A percentile compares a stretch with the other conserved stretches of the same genome.
Conservation (phyloP, 306 rosid species). For the Notholithocarpus densiflorus region DNA sequence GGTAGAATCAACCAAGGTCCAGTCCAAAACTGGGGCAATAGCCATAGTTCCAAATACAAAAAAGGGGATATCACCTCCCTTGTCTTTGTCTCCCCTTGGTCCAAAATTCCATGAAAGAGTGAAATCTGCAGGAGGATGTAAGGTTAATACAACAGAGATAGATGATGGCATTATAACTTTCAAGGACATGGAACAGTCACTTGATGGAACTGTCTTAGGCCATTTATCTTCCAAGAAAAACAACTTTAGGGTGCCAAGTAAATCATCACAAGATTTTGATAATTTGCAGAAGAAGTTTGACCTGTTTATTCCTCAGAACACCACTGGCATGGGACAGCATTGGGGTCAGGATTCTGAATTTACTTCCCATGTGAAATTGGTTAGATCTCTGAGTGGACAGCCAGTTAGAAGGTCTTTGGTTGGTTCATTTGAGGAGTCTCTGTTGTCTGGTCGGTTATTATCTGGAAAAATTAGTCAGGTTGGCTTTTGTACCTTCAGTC, state of each 20-base stretch:
- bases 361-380: slow-evolving; percentile 40
- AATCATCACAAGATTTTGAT: slow-evolving; percentile 30
- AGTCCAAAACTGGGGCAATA: slow-evolving; percentile 30
- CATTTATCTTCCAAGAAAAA: slow-evolving; percentile 30
- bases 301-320: slow-evolving; percentile 31
- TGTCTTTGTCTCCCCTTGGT: slow-evolving; percentile 73
- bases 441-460: slow-evolving; percentile 68
- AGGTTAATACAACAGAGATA: slow-evolving; percentile 19
- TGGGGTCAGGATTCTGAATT: slow-evolving; percentile 37
- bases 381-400: slow-evolving; percentile 32
- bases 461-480: slow-evolving; percentile 63
- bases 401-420: slow-evolving; percentile 64
- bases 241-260: slow-evolving; percentile 15
- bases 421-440: slow-evolving; percentile 89
- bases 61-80: slow-evolving; percentile 34
- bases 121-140: slow-evolving; percentile 22
- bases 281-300: slow-evolving; percentile 32
- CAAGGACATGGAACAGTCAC: slow-evolving; percentile 45
- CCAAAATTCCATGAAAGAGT: slow-evolving; percentile 40
- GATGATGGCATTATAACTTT: slow-evolving; percentile 34
- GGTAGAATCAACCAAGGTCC: slow-evolving; percentile 23
- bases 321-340: slow-evolving; percentile 28
- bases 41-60: slow-evolving; percentile 36
- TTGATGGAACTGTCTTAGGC: slow-evolving; percentile 33
- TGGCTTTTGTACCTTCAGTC: slow-evolving; percentile 19